Base-by-base conservation (phyloP, 2,329 filamentous ascomycete genomes). In the Colletotrichum spinosum region DNA sequence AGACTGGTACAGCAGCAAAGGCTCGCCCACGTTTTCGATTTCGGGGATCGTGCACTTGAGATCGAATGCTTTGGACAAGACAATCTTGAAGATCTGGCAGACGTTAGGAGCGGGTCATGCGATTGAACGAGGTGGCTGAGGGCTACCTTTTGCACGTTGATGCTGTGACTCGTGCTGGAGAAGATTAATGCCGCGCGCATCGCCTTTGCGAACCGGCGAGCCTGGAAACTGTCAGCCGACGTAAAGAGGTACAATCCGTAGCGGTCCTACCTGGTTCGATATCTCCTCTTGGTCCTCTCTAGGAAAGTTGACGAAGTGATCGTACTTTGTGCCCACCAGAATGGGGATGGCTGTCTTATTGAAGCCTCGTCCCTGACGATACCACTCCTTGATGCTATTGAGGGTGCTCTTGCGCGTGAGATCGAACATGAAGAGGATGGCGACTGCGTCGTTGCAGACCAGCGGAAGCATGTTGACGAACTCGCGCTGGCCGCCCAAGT, bases 291-390 rank as follows among this genome's bases (percentile, higher is more conserved):
- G 96, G 75, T 99, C 96, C 76, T 98, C 95, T 46, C 92, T 88
- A 0, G 96, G 94, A 74, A 99, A 97, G 81, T 98, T 99, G 79
- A 99, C 95, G 81, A 99, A 99, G 76, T 98, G 96, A 74, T 99
- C 96, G 78, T 98, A 99, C 79, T 99, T 99, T 41, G 96, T 99
- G 66, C 96, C 96, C 15, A 99, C 93, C 33, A 99, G 81, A 74
- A 99, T 97, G 0, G 96, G 96, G 71, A 99, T 99, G n/a, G 96
- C 96, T 12, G 96, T 99, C 85, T 99, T 99, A 86, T 99, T 99
- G 85, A 99, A 99, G 33, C 96, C 96, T 69, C 96, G 88, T 52
- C 96, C 96, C 80, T 99, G 96, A 60, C 96, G 88, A 77, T 99
- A 99, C 96, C 96, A 99, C 78, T 99, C 96, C 83, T 99, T 99